Evolutionary conservation across 106 monocot genomes (phyloP).

Genomic region (Allium sativum): DNA sequence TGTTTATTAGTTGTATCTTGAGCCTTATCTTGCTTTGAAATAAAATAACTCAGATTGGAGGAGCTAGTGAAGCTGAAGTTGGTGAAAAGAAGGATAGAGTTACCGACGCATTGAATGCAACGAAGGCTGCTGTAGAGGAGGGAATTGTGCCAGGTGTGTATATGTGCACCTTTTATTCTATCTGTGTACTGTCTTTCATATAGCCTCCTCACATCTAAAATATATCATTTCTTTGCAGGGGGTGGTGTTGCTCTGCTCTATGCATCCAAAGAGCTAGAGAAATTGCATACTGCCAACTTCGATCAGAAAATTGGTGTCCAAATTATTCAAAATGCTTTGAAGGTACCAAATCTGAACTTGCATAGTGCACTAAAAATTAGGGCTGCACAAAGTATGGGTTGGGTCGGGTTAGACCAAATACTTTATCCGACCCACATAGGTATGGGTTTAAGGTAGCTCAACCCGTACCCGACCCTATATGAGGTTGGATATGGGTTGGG

Average conservation of each 20-base stretch:
- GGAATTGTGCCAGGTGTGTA: conserved; percentile 63
- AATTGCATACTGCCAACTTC: conserved; percentile 61
- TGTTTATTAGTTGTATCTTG: too few species aligned
- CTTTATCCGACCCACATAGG: too few species aligned
- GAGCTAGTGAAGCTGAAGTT: conserved; percentile 75
- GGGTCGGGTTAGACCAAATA: too few species aligned
- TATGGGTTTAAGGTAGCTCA: too few species aligned
- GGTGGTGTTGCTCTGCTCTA: conserved; percentile 68
- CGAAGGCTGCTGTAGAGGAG: conserved; percentile 75
- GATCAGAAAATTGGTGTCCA: conserved; percentile 77
- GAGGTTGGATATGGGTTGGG: too few species aligned
- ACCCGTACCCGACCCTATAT: too few species aligned
- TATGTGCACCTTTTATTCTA: neutral
- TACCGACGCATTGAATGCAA: conserved; percentile 66
- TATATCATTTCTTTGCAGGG: conserved; percentile 14
- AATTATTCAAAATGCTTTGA: conserved; percentile 65
- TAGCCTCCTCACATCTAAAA: too few species aligned
- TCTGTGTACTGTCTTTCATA: too few species aligned
- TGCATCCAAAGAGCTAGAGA: conserved; percentile 51
- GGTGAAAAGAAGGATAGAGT: conserved; percentile 73
- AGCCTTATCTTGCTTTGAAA: too few species aligned
- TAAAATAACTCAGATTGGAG: conserved; percentile 36
- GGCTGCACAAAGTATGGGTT: too few species aligned
- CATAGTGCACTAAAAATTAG: neutral
- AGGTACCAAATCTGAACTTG: conserved; percentile 19